phyloP scores from a whole-genome alignment of 2,329 filamentous ascomycete species.

The Ophiostoma perfectum region DNA sequence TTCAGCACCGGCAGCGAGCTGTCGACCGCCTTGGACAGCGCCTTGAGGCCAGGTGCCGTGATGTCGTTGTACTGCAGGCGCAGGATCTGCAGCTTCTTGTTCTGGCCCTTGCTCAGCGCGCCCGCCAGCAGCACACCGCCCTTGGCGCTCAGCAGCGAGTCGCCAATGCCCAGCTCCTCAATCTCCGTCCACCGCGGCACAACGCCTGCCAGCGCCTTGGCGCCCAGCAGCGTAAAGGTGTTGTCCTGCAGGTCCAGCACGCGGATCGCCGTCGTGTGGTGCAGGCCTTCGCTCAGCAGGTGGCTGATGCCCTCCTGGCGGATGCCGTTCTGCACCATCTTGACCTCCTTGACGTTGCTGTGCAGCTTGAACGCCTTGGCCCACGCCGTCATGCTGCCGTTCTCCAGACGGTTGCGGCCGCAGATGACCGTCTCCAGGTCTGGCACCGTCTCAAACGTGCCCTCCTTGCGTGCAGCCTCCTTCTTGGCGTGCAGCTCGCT shows the following conservation, averaged over 20 bases:
- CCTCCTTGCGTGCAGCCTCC: constrained; percentile 65
- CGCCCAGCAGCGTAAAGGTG: constrained; percentile 81
- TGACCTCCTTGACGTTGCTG: constrained; percentile 73
- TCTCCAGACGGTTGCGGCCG: constrained; percentile 91
- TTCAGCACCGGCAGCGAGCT: constrained; percentile 67
- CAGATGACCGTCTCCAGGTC: constrained; percentile 95
- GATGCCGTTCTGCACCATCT: constrained; percentile 99
- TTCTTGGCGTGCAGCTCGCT: constrained; percentile 79
- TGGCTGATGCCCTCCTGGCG: constrained; percentile 84
- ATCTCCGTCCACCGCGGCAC: constrained; percentile 69
- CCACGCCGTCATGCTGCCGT: constrained; percentile 92
- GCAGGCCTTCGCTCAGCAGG: constrained; percentile 72
- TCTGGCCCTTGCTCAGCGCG: constrained; percentile 68
- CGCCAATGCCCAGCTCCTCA: constrained; percentile 79
- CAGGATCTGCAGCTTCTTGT: constrained; percentile 72
- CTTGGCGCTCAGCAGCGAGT: constrained; percentile 75
- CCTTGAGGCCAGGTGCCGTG: constrained; percentile 66
- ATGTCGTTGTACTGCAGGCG: constrained; percentile 94
- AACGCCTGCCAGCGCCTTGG: constrained; percentile 69
- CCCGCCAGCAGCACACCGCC: constrained; percentile 69
- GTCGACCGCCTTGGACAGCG: constrained; percentile 63
- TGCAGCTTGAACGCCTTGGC: constrained; percentile 81
- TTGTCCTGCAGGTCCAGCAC: constrained; percentile 94
- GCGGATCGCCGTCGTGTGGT: constrained; percentile 61
- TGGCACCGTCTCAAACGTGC: constrained; percentile 56